Percentiles rank a stretch among this genome's conserved stretches.
These are phyloP conservation scores for Byssothecium circinans DNA, from an alignment of 2,329 filamentous ascomycete genomes.

Conservation along the genomic window DNA sequence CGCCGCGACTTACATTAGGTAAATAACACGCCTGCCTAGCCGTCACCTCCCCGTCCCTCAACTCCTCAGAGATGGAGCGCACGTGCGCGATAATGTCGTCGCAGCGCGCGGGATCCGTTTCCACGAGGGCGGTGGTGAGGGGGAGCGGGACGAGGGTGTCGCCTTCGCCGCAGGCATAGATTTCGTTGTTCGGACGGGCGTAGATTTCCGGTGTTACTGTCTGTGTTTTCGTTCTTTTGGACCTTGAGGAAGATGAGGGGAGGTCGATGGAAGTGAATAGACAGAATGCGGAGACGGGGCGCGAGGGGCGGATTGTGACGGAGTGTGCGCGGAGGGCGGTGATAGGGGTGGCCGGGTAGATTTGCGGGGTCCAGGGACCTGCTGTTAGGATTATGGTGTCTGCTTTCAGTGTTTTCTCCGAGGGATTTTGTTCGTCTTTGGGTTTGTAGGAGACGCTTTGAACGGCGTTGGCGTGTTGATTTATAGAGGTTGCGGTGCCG, in stretches of 20 bases:
- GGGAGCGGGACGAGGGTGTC: slow-evolving; percentile 77
- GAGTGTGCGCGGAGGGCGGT: slow-evolving; percentile 63
- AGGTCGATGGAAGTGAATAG: slow-evolving; percentile 86
- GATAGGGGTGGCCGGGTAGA: slow-evolving; percentile 61
- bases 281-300: slow-evolving; percentile 69
- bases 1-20: slow-evolving; percentile 66
- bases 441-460: slow-evolving; percentile 65
- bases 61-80: slow-evolving; percentile 55
- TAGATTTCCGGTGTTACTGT: slow-evolving; percentile 90
- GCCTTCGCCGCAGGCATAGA: slow-evolving; percentile 93
- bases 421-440: slow-evolving; percentile 43
- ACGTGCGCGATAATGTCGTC: slow-evolving; percentile 85
- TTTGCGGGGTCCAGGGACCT: slow-evolving; percentile 61
- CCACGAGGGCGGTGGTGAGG: slow-evolving; percentile 71
- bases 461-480: slow-evolving; percentile 58
- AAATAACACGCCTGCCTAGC: slow-evolving; percentile 90
- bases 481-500: slow-evolving; percentile 70
- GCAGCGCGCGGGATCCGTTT: slow-evolving; percentile 74
- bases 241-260: too few relatives aligned
- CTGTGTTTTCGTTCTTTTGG: too few relatives aligned
- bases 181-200: slow-evolving; percentile 80
- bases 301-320: slow-evolving; percentile 61
- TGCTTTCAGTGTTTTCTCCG: slow-evolving; percentile 53
- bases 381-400: slow-evolving; percentile 62
- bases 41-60: slow-evolving; percentile 59